Evolutionary conservation across 2,329 filamentous ascomycete species (phyloP), one percentile per base, ranked within the genome.

Genomic region (Alternaria triticina): DNA sequence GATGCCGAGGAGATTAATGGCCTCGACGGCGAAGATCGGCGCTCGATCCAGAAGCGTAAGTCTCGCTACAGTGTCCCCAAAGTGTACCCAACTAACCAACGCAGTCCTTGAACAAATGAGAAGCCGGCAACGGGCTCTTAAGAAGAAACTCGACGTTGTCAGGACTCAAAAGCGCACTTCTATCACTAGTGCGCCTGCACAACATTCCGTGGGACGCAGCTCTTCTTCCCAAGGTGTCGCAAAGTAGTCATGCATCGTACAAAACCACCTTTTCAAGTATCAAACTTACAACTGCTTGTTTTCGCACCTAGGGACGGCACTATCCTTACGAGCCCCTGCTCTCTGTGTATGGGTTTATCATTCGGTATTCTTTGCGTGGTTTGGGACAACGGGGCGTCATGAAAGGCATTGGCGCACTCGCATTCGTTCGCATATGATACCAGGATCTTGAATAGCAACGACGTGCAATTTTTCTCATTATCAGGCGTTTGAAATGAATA

Each of bases 11-110:
- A 83, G 23, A 82, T 86, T 58, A 84, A 85, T 69, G 85, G 85
- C 10, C 80, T 87, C 69, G 89, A 92, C 78, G 83, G 83, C 61
- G 91, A 93, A 68, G 91, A 94, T 78, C 87, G 91, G 73, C 87
- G 90, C 72, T 87, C 89, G 57, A 89, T 94, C 57, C 83, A 90
- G 70, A 92, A 90, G 79, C 88, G 91, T 94, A 84, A 83, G 88
- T 83, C 0, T 17, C 33, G 28, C 40, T 33, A 27, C 25, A 50
- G 17, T 36, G 5, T 25, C 50, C 12, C 23, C 28, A 12, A n/a
- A 20, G 23, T 22, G 23, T 33, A 46, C 25, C 7, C 54, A 13
- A 52, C 74, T 79, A 67, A 81, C 69, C 61, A 3, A n/a, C 17
- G 54, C 43, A 85, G 83, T 85, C 62, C 79, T 85, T 49, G 82